A percentile compares a stretch with the other conserved stretches of the same genome.
Conservation (phyloP, 306 rosid genomes). For the Vicia faba region DNA sequence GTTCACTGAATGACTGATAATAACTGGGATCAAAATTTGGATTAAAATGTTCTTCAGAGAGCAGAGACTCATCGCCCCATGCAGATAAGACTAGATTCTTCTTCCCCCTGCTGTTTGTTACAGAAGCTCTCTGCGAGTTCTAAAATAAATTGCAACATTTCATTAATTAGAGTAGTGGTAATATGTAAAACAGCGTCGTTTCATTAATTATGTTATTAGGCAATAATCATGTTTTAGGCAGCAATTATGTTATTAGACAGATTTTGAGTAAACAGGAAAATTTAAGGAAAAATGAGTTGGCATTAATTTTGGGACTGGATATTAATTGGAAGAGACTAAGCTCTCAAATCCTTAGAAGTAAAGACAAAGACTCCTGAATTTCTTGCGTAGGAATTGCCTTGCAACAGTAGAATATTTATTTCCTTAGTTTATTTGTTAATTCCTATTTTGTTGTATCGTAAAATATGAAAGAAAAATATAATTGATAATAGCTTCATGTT, state of each 20-base stretch:
- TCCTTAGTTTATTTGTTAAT: background rate
- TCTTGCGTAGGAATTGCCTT: background rate
- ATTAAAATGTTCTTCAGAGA: conserved; percentile 67
- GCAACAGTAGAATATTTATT: background rate
- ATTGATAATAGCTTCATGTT: too few species aligned
- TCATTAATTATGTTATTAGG: background rate
- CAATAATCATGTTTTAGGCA: background rate
- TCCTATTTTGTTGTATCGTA: background rate
- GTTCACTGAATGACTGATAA: conserved; percentile 73
- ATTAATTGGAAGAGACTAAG: too few species aligned
- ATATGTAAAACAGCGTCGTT: background rate
- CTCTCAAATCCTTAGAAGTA: too few species aligned
- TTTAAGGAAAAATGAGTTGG: background rate
- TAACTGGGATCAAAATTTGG: conserved; percentile 62
- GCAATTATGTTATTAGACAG: background rate
- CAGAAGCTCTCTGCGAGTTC: conserved; percentile 62
- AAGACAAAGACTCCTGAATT: background rate
- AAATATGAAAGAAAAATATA: background rate
- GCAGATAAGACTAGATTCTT: conserved; percentile 84
- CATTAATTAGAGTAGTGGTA: conserved; percentile 22
- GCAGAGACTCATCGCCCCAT: conserved; percentile 93
- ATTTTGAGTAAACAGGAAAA: background rate
- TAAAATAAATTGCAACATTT: conserved; percentile 38
- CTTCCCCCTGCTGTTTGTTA: conserved; percentile 76
- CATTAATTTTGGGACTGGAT: background rate